A percentile compares a stretch with the other conserved stretches of the same genome.
phyloP scores from a whole-genome alignment of 208 protist genomes.

The Vickermania ingenoplastis region DNA sequence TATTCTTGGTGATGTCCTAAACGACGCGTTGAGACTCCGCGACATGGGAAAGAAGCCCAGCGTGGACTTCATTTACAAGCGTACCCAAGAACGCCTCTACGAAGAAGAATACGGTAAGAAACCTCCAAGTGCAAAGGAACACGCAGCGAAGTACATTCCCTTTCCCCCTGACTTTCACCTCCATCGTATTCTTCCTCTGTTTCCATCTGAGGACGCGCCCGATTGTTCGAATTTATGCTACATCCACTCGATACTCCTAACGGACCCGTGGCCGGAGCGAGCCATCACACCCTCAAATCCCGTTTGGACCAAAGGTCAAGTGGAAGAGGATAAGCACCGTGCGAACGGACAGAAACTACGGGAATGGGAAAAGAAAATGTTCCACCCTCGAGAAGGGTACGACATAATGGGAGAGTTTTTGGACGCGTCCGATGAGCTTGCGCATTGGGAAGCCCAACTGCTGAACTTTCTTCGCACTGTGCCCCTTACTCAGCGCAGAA shows the following conservation, averaged over 20 bases:
- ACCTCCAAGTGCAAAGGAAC: constrained; percentile 52
- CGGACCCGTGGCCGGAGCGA: constrained; percentile 75
- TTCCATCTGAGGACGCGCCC: neutral
- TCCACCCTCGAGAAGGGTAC: constrained; percentile 41
- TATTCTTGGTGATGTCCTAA: constrained; percentile 72
- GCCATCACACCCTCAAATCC: constrained; percentile 66
- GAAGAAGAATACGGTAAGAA: constrained; percentile 76
- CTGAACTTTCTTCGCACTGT: constrained; percentile 49
- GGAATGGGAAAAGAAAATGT: constrained; percentile 46
- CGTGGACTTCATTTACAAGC: constrained; percentile 79
- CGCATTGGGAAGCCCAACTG: constrained; percentile 57
- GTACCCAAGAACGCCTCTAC: constrained; percentile 74
- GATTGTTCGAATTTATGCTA: too few species aligned
- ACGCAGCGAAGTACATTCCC: constrained; percentile 53
- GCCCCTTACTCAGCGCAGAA: constrained; percentile 58
- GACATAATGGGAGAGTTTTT: constrained; percentile 53
- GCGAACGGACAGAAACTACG: constrained; percentile 24
- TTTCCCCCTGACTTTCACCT: constrained; percentile 64
- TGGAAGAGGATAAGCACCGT: constrained; percentile 31
- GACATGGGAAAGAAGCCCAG: constrained; percentile 75
- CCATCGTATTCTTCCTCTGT: constrained; percentile 47
- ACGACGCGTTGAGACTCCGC: constrained; percentile 66
- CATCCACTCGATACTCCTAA: constrained; percentile 6
- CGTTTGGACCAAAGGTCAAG: constrained; percentile 41
- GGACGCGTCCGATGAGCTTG: constrained; percentile 74